Evolutionary conservation across 2,329 filamentous ascomycete species (phyloP), one percentile per base, ranked within the genome.

Genomic region (Didymella keratinophila): DNA sequence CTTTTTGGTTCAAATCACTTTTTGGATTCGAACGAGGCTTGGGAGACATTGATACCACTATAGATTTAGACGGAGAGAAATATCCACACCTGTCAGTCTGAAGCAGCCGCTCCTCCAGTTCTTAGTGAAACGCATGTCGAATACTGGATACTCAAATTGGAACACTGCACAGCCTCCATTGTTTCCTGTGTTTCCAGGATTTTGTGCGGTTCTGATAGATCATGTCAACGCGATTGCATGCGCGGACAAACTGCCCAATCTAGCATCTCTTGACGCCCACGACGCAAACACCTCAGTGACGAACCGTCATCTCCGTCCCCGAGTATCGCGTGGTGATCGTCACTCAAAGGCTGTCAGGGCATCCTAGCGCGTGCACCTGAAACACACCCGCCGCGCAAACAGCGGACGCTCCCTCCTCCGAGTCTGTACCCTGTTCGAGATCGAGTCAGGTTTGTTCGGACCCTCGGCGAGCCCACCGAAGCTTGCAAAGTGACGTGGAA

Each of bases 41-140:
- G 52, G 12, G 37, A 50, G 30, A 44, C 46, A 56, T 44, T 45
- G 52, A 56, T 56, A 56, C 46, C 52, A 56, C 12, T 10, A 32
- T 47, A 47, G 28, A 52, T 25, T 3, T 30, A 52, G 41, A 48
- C 34, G 12, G 42, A 48, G 43, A 54, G 32, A 36, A 42, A 54
- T 54, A 48, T 27, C 52, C 52, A 42, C 44, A 48, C 27, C 27
- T 54, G 27, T 48, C 52, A 34, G 12, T 36, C 18, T 54, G 50
- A 53, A 21, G 43, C 51, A 18, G 8, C 25, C 18, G 10, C 43
- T 47, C 11, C 34, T 32, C 25, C 34, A 32, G 16, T 7, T 32
- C 14, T 11, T 41, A n/a, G 25, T 42, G 43, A 47, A 47, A 47
- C 51, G 20, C n/a, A 45, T 11, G 36, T 18, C 36, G n/a, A 39